Base-by-base conservation (phyloP, 352 stramenopile genomes). In the Phytophthora litchii region DNA sequence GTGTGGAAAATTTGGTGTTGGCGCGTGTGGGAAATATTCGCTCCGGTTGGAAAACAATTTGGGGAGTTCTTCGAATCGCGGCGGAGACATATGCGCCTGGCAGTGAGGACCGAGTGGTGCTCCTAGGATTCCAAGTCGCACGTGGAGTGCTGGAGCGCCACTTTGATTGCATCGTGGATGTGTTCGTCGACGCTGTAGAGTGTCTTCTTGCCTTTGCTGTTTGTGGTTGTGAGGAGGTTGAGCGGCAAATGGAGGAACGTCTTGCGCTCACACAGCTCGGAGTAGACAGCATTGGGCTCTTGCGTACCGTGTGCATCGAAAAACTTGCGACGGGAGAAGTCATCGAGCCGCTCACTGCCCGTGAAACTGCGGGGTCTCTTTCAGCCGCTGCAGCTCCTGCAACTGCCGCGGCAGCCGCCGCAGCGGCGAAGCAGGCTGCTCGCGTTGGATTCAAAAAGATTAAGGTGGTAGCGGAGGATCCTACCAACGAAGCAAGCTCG, bases 21-120 rank as follows among this genome's bases (percentile, higher is more conserved):
- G 86, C 84, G 14, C 84, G 91, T 16, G 85, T 92, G 1, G 64
- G 63, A 0, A 94, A 96, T 50, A 96, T 98, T 47, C 80, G 84
- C 4, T 98, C 92, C 1, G 95, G 94, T 1, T 98, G 95, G 95
- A 95, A 96, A 58, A 96, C 90, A 0, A 96, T 98, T 25, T 98
- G 97, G 78, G 79, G 84, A n/a, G 93, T 98, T 0, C 74, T 97
- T 11, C 78, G 86, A n/a, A 73, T 94, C 4, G 91, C 93, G 6
- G 94, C 92, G 0, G 75, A 94, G 70, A 92, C 82, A 23, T 91
- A 91, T 48, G 82, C 87, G 11, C 78, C 79, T 23, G 76, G 75
- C 0, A 78, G 79, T 41, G 77, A 88, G 13, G 71, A 95, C 38
- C 83, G 94, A 27, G 89, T 98, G 37, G 81, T 93, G 42, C 64